Percentiles rank a stretch among this genome's conserved stretches.
These are phyloP conservation scores for Plasmodium falciparum DNA, from an alignment of 169 alveolate species.

Conservation along the genomic window DNA sequence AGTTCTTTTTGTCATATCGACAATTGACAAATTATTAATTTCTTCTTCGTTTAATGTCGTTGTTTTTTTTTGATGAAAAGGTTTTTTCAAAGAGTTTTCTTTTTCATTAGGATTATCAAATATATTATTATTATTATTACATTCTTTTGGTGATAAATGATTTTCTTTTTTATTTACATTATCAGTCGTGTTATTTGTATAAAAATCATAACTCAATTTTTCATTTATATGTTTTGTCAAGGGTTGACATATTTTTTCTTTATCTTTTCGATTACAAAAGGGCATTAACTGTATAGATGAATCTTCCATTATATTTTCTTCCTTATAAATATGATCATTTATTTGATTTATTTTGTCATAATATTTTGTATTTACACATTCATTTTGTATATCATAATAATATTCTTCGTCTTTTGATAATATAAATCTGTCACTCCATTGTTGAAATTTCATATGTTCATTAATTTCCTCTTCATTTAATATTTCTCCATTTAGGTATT, in stretches of 20 bases:
- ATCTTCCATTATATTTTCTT: conserved; percentile 8
- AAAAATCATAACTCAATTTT: conserved; percentile 36
- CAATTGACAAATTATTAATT: conserved; percentile 5
- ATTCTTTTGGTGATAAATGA: conserved; percentile 1
- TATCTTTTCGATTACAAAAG: conserved; percentile 20
- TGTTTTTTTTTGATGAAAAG: not conserved
- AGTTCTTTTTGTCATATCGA: conserved; percentile 22
- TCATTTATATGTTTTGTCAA: conserved; percentile 14
- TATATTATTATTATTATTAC: not conserved
- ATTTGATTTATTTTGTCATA: conserved; percentile 58
- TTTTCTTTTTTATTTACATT: not conserved
- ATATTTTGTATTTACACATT: conserved; percentile 50
- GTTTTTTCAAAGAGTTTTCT: not conserved
- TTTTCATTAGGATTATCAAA: not conserved
- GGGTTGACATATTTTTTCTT: conserved; percentile 14
- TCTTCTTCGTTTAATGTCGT: conserved; percentile 26
- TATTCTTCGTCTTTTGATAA: conserved; percentile 11
- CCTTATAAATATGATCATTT: conserved; percentile 37
- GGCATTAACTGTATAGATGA: conserved; percentile 26
- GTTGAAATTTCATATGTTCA: conserved; percentile 73
- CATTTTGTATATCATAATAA: conserved; percentile 37
- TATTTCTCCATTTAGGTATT: conserved; percentile 61
- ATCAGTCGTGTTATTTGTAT: not conserved
- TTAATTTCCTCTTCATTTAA: conserved; percentile 71
- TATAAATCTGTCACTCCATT: conserved; percentile 57